Evolutionary conservation across 2,329 filamentous ascomycete genomes (phyloP), one percentile per base, ranked within the genome.

Genomic region (Lasiodiplodia sp.): DNA sequence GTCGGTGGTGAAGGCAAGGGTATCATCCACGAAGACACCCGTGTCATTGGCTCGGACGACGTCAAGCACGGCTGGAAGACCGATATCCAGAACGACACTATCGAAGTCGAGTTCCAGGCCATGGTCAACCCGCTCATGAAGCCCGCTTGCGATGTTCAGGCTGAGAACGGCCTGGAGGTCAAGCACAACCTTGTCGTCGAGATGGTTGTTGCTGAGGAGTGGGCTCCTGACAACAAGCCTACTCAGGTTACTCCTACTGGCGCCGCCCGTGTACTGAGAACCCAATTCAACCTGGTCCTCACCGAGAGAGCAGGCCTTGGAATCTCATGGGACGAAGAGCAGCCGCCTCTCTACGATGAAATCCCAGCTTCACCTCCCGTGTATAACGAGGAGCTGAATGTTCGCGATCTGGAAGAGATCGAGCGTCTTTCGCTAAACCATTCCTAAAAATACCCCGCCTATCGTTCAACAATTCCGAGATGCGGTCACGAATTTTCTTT

Each of bases 291-390:
- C 74, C 86, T 96, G 66, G 84, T 89, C 68, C 86, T 98, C 67
- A 97, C 94, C 4, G 92, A 97, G 81, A 88, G 92, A 69, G 88
- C 88, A 23, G 95, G 95, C 21, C 87, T 97, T 77, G 94, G 95
- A 63, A 94, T 99, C 74, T 93, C 92, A 73, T 99, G 96, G 95
- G 95, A 98, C 74, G 95, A 97, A 81, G 95, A 99, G 83, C 90
- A 92, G 76, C 95, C 95, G 14, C 95, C 95, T 0, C 88, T 96
- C 73, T 99, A 99, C 81, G 91, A 96, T 80, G 93, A 98, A 77
- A 94, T 98, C 52, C 94, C 95, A 0, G 90, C 89, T 2, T 93
- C 91, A 74, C 95, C 95, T 60, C 95, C 95, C 10, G 80, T 80
- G 55, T 86, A 85, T 72, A 79, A 57, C 14, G 21, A 38, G 21